Evolutionary conservation across 805 yeast species (phyloP).

Genomic region (Saturnispora dispora): DNA sequence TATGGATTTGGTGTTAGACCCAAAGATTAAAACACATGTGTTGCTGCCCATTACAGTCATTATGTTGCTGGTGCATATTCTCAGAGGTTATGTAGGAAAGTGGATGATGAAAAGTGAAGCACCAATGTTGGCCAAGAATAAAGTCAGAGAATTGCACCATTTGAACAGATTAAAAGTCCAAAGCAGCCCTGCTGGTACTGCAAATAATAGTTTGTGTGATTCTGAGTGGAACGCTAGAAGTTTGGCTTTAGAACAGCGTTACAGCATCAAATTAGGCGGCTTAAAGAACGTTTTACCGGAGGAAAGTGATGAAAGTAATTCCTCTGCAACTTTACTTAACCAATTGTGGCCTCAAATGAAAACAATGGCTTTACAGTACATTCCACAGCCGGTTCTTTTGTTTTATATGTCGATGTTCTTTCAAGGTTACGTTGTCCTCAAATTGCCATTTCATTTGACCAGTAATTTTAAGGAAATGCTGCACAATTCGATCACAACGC

Average conservation of each 20-base stretch:
- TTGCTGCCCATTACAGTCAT: conserved; percentile 80
- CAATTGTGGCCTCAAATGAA: conserved; percentile 70
- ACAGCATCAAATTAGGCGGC: background rate
- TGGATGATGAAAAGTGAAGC: conserved; percentile 42
- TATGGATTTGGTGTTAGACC: conserved; percentile 44
- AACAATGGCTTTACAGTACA: conserved; percentile 69
- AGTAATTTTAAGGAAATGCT: conserved; percentile 85
- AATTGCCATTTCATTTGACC: conserved; percentile 87
- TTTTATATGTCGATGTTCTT: conserved; percentile 93
- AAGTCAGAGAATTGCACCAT: conserved; percentile 55
- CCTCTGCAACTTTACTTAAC: conserved; percentile 52
- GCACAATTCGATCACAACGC: conserved; percentile 77
- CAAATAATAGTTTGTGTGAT: conserved; percentile 4
- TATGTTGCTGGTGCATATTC: conserved; percentile 79
- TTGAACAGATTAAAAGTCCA: conserved; percentile 34
- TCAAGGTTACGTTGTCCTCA: conserved; percentile 82
- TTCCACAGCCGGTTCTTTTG: conserved; percentile 92
- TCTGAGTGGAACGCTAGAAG: conserved; percentile 12
- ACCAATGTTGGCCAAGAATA: conserved; percentile 42
- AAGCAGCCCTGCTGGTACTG: background rate
- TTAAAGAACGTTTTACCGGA: conserved; percentile 5
- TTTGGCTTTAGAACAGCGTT: conserved; percentile 1
- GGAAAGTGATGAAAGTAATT: conserved; percentile 34
- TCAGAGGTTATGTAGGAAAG: conserved; percentile 58
- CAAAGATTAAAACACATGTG: conserved; percentile 81